These are phyloP conservation scores for Pseudozyma hubeiensis DNA, from an alignment of 1,284 basidiomycete genomes.

Conservation along the genomic window DNA sequence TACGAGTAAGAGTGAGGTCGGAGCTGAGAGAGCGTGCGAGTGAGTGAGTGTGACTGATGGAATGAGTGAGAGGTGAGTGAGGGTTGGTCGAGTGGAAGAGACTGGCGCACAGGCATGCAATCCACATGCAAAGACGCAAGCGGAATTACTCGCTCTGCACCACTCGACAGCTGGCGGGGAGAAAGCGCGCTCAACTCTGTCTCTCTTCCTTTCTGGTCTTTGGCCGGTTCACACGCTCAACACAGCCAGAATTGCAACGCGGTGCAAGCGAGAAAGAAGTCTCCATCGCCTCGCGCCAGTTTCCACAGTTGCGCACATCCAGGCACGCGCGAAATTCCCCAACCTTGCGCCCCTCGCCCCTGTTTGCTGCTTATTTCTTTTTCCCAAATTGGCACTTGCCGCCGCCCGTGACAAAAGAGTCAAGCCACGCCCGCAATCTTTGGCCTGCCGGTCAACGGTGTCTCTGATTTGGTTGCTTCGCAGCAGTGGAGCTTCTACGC, in stretches of 20 bases:
- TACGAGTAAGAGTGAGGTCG: too few relatives aligned
- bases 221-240: not conserved
- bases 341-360: too few relatives aligned
- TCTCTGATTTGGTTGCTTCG: too few relatives aligned
- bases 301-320: too few relatives aligned
- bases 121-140: slow-evolving; percentile 21
- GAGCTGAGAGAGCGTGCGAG: slow-evolving; percentile 3
- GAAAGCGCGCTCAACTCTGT: not conserved
- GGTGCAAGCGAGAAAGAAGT: too few relatives aligned
- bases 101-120: slow-evolving; percentile 20
- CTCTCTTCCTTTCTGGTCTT: not conserved
- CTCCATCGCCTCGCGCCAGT: too few relatives aligned
- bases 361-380: not conserved
- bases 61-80: not conserved
- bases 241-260: not conserved
- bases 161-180: slow-evolving; percentile 1
- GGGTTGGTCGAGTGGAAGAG: not conserved
- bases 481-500: too few relatives aligned
- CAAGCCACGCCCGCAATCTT: too few relatives aligned
- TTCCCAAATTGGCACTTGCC: too few relatives aligned
- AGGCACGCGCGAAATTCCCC: not conserved
- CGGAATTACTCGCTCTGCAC: slow-evolving; percentile 16
- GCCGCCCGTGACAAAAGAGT: too few relatives aligned
- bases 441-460: too few relatives aligned
- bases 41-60: not conserved